phyloP scores from a whole-genome alignment of 345 rosid species.

The Pelargonium nanum region DNA sequence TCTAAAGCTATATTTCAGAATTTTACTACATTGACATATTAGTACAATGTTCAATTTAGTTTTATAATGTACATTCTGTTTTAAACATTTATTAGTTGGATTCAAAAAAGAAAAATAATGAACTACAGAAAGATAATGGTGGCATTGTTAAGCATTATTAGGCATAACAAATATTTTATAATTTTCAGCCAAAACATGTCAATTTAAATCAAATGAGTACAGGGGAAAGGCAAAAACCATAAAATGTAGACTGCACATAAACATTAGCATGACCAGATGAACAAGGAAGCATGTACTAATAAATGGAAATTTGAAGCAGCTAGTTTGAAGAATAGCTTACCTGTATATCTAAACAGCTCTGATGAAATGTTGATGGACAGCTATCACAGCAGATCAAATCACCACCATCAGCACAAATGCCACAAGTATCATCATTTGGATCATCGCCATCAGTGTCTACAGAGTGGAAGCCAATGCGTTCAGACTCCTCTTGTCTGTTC shows the following conservation, averaged over 20 bases:
- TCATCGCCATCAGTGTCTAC: constrained; percentile 67
- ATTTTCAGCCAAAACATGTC: background rate
- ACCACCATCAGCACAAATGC: constrained; percentile 97
- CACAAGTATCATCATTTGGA: constrained; percentile 96
- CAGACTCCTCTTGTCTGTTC: constrained; percentile 55
- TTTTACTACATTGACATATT: too few relatives aligned
- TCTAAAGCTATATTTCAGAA: too few relatives aligned
- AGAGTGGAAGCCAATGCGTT: constrained; percentile 37
- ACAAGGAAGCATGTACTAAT: background rate
- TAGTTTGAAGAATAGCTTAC: constrained; percentile 22
- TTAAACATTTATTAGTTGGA: too few relatives aligned
- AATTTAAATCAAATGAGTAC: background rate
- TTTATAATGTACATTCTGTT: too few relatives aligned
- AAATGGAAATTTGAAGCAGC: background rate
- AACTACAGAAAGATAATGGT: background rate
- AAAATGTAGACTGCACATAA: too few relatives aligned
- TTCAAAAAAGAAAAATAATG: background rate
- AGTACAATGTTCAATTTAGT: too few relatives aligned
- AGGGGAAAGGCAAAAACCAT: background rate
- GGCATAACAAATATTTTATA: too few relatives aligned
- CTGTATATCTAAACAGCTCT: constrained; percentile 65
- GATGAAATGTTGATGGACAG: constrained; percentile 96
- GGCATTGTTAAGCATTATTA: too few relatives aligned
- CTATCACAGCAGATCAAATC: constrained; percentile 91
- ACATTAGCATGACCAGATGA: background rate